Conservation (phyloP, 148 eudicot species). For the Amaranthus palmeri region DNA sequence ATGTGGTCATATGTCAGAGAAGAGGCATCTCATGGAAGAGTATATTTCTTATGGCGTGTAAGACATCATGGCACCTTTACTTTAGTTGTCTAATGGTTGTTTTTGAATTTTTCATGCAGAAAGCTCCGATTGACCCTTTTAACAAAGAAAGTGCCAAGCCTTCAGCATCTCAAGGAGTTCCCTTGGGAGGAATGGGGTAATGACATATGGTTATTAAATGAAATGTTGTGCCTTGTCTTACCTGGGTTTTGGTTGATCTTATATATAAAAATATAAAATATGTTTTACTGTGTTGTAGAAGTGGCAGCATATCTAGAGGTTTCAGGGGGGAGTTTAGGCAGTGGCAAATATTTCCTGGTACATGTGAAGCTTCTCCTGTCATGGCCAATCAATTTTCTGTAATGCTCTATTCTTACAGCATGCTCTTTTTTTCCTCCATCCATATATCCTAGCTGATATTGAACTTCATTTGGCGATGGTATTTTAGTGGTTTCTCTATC, state of each 20-base stretch:
- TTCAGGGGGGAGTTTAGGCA: constrained; percentile 96
- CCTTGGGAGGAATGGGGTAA: constrained; percentile 99
- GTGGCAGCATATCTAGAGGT: constrained; percentile 99
- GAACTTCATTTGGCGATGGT: background rate
- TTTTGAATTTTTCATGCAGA: constrained; percentile 40
- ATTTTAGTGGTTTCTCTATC: background rate
- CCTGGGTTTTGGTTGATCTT: constrained; percentile 16
- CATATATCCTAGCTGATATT: background rate
- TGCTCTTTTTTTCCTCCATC: background rate
- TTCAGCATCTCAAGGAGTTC: constrained; percentile 94
- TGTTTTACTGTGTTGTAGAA: constrained; percentile 41
- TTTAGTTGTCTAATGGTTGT: constrained; percentile 6
- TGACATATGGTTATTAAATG: constrained; percentile 11
- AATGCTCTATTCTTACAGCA: constrained; percentile 35
- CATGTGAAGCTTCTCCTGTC: constrained; percentile 88
- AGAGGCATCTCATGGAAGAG: constrained; percentile 98
- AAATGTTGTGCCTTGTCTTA: constrained; percentile 13
- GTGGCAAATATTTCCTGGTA: constrained; percentile 90
- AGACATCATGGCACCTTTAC: background rate
- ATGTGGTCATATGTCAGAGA: constrained; percentile 93
- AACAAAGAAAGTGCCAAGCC: constrained; percentile 75
- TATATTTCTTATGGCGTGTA: constrained; percentile 24
- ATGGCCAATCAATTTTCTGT: constrained; percentile 99
- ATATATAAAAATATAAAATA: constrained; percentile 4
- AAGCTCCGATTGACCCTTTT: constrained; percentile 97